phyloP scores from a whole-genome alignment of 2,329 filamentous ascomycete genomes.

The Lachnellula subtilissima region DNA sequence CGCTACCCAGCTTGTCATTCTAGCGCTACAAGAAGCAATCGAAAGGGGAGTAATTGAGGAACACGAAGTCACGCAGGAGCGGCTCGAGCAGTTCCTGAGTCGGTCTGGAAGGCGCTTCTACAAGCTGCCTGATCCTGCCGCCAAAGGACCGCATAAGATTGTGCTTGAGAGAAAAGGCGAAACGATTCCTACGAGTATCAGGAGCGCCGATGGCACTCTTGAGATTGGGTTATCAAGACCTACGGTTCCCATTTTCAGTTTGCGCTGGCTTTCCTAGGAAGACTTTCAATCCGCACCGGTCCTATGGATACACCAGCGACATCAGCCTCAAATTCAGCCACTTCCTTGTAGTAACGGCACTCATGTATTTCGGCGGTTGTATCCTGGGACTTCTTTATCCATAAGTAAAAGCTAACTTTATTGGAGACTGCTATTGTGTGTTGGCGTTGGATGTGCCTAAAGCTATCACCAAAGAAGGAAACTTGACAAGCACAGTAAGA shows the following conservation, averaged over 20 bases:
- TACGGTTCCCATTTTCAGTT: neutral
- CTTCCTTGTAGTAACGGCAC: too few relatives aligned
- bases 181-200: conserved; percentile 8
- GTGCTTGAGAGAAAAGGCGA: conserved; percentile 15
- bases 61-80: conserved; percentile 47
- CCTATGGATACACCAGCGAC: too few relatives aligned
- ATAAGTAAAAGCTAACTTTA: too few relatives aligned
- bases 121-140: conserved; percentile 10
- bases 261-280: neutral
- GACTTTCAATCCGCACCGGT: too few relatives aligned
- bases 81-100: conserved; percentile 50
- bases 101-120: conserved; percentile 50
- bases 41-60: conserved; percentile 47
- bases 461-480: too few relatives aligned
- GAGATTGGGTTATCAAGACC: conserved; percentile 8
- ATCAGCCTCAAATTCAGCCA: too few relatives aligned
- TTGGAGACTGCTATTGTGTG: too few relatives aligned
- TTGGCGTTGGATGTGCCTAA: too few relatives aligned
- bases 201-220: conserved; percentile 3
- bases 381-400: too few relatives aligned
- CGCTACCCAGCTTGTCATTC: conserved; percentile 59
- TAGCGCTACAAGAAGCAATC: conserved; percentile 57
- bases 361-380: too few relatives aligned
- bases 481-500: too few relatives aligned
- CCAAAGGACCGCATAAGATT: conserved; percentile 8